A percentile compares a stretch with the other conserved stretches of the same genome.
Conservation (phyloP, 73 alveolate genomes). For the Paramecium caudatum region DNA sequence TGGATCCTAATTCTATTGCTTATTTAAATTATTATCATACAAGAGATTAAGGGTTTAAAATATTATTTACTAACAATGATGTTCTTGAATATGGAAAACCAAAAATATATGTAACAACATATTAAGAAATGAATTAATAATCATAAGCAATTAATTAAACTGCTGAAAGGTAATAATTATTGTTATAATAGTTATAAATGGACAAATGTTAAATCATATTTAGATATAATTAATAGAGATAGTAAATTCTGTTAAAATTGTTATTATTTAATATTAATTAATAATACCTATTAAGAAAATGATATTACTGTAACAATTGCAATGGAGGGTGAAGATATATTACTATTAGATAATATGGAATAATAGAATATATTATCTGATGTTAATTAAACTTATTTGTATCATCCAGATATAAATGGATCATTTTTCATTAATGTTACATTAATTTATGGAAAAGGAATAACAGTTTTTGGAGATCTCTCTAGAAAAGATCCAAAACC, state of each 20-base stretch:
- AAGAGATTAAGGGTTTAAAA: not conserved
- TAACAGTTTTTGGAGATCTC: too few species aligned
- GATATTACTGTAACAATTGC: not conserved
- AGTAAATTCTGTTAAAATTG: not conserved
- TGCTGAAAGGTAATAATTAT: not conserved
- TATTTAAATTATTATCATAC: constrained; percentile 18
- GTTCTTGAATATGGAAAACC: not conserved
- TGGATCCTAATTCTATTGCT: not conserved
- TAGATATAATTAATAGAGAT: not conserved
- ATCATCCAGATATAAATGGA: too few species aligned
- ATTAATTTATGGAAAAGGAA: too few species aligned
- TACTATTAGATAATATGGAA: not conserved
- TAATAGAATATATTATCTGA: too few species aligned
- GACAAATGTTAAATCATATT: not conserved
- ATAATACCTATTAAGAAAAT: not conserved
- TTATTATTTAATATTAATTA: not conserved
- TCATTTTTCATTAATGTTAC: too few species aligned
- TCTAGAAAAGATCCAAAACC: too few species aligned
- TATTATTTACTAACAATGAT: not conserved
- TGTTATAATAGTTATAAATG: not conserved
- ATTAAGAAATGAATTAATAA: not conserved
- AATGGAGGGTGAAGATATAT: not conserved
- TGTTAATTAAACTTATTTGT: too few species aligned
- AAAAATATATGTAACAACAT: not conserved
- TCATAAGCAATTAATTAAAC: not conserved